Evolutionary conservation across 768 basidiomycete species (phyloP), one percentile per base, ranked within the genome.

Genomic region (Leucocoprinus leucothites): DNA sequence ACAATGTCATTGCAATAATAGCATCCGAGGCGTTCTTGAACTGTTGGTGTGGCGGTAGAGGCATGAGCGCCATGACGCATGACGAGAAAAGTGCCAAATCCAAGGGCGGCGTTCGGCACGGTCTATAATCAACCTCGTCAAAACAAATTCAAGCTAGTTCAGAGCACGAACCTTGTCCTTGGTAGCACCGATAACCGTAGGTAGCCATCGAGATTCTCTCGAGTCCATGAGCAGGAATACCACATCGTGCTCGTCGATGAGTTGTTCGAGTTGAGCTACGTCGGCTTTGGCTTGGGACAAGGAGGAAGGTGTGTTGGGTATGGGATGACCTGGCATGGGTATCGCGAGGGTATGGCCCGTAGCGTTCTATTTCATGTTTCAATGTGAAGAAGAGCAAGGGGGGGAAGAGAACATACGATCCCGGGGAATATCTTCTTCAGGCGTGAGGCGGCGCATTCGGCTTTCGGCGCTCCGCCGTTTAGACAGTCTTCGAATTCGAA

Each of bases 1-100:
- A 98, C 94, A 54, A 98, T 91, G 60, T 99, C 97, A 63, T 98
- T 98, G 71, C 97, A 99, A 67, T 93, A 99, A 67, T 99, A 98
- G 65, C 97, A 99, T 3, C 97, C 96, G 28, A 99, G 73, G 2
- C 71, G 31, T n/a, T n/a, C 70, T 25, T 73, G 58, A 13, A 61
- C 60, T 13, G 64, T 65, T 56, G 60, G 66, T 58, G 63, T 66
- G 42, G 60, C 60, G 53, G 45, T 65, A 58, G 70, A 68, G 1
- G 72, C 74, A 6, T 88, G 82, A 3, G 86, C 78, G 2, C 95
- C 97, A 64, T 98, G 96, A 1, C 96, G 83, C 95, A 98, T 98
- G 14, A 98, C 96, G 38, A 99, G 81, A 74, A 86, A 98, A 0
- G 90, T 91, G 59, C 98, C 97, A 64, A 98, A 99, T 0, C 96